Percentiles rank a stretch among this genome's conserved stretches.
Conservation (phyloP, 495 filamentous ascomycete genomes). For the Aspergillus heteromorphus region DNA sequence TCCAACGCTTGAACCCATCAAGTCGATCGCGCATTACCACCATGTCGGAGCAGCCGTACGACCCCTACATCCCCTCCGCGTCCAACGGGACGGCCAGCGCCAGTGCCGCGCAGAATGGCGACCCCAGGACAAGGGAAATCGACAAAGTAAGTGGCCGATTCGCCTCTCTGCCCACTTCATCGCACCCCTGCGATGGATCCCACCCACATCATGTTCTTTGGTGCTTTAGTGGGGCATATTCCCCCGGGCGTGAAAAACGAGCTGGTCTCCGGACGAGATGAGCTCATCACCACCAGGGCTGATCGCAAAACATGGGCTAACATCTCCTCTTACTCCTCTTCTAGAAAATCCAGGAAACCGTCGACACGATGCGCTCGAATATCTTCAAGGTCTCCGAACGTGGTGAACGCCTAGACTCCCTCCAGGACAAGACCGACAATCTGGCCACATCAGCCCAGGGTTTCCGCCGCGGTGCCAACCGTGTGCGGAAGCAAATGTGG, state of each 20-base stretch:
- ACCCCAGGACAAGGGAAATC: conserved; percentile 64
- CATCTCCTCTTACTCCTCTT: conserved; percentile 1
- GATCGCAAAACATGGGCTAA: background rate
- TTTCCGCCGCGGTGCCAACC: conserved; percentile 92
- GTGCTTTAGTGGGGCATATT: background rate
- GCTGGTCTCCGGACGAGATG: too few relatives aligned
- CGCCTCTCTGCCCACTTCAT: background rate
- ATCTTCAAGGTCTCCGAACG: conserved; percentile 90
- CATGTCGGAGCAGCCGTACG: conserved; percentile 74
- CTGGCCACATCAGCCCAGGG: conserved; percentile 83
- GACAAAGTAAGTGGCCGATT: conserved; percentile 63
- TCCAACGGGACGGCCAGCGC: conserved; percentile 36
- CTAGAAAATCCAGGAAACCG: conserved; percentile 95
- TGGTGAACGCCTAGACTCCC: conserved; percentile 80
- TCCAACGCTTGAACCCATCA: conserved; percentile 7
- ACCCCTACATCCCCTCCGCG: conserved; percentile 82
- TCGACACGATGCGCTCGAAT: conserved; percentile 89
- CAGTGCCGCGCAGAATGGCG: conserved; percentile 51
- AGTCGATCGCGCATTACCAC: conserved; percentile 41
- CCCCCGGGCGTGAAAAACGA: background rate
- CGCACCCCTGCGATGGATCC: background rate
- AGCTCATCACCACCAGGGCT: too few relatives aligned
- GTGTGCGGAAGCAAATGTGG: conserved; percentile 92
- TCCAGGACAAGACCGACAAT: conserved; percentile 95
- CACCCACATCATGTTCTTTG: background rate